Base-by-base conservation (phyloP, 1,284 basidiomycete species). In the Psilocybe mexicana region DNA sequence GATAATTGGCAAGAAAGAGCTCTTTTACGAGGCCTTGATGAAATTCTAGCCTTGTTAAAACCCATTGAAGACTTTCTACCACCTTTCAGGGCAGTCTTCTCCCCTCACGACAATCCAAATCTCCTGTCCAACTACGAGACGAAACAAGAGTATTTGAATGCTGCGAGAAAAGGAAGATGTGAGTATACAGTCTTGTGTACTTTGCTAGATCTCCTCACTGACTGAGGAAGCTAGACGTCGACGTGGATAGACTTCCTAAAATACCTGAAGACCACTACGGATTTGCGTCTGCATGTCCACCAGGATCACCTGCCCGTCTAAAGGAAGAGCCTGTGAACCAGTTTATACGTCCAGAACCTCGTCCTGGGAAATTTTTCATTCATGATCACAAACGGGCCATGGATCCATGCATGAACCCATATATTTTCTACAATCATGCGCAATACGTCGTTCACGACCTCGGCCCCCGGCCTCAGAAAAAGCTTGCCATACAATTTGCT, bases 371-470 rank as follows among this genome's bases (percentile, higher is more conserved):
- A 57, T 72, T 74, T 0, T 81, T 80, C 66, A 77, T 80, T 54
- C 67, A 76, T 62, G 67, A 75, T 57, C 77, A 79, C 65, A 63
- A 62, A 44, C 54, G 57, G 10, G 59, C 78, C 14, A 84, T 84
- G 82, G 77, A 83, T 63, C 80, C 82, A 1, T 85, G 82, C 64
- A 60, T 60, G 1, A 79, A 85, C 63, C 81, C 82, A 0, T 63
- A 80, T 0, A 66, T 73, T 38, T 67, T 81, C 45, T 69, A 74
- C 25, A 71, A 78, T 28, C 75, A 81, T 55, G 79, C 76, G 14
- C 77, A 79, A 52, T 82, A 79, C 65, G 68, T 83, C 44, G 69
- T 74, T 3, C 71, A 74, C 24, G 73, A 77, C 51, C 66, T 67
- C 4, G 78, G 79, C 3, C 84, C 86, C 0, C 61, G 65, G 6